Evolutionary conservation across 768 basidiomycete species (phyloP).

Genomic region (Tricholoma hemisulphureum): DNA sequence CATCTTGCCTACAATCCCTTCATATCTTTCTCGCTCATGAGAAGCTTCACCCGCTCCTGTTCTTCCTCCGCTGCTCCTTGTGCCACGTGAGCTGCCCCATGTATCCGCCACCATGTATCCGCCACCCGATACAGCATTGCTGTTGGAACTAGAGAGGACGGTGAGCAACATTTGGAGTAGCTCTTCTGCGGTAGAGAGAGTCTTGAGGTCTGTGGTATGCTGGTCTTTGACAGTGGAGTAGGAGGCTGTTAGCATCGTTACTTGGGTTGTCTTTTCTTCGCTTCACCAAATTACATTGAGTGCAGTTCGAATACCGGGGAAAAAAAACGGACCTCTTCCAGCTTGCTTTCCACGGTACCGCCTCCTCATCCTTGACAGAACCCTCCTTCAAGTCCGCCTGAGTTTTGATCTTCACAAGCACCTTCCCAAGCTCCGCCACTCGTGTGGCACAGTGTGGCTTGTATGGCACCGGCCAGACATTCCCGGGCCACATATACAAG

Average conservation of each 20-base stretch:
- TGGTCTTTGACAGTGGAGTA: conserved; percentile 68
- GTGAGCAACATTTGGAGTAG: conserved; percentile 95
- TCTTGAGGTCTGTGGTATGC: conserved; percentile 57
- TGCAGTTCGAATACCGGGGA: neutral
- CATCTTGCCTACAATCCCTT: conserved; percentile 71
- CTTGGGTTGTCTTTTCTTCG: conserved; percentile 59
- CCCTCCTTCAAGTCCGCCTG: conserved; percentile 80
- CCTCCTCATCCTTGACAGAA: conserved; percentile 77
- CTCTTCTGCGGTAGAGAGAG: conserved; percentile 76
- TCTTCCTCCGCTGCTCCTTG: conserved; percentile 83
- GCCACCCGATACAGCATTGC: conserved; percentile 63
- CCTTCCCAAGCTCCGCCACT: conserved; percentile 77
- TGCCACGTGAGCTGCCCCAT: conserved; percentile 89
- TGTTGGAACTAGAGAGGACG: conserved; percentile 73
- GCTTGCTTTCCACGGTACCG: conserved; percentile 48
- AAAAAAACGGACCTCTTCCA: conserved; percentile 54
- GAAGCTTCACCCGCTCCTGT: conserved; percentile 73
- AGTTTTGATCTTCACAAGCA: conserved; percentile 76
- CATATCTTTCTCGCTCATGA: conserved; percentile 76
- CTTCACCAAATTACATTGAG: conserved; percentile 34
- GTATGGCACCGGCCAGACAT: too few relatives aligned
- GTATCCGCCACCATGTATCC: too few relatives aligned
- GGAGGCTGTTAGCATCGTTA: conserved; percentile 50
- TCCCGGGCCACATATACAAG: too few relatives aligned
- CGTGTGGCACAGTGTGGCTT: too few relatives aligned